Conservation (phyloP, 495 filamentous ascomycete genomes). For the Penicillium nucicola region DNA sequence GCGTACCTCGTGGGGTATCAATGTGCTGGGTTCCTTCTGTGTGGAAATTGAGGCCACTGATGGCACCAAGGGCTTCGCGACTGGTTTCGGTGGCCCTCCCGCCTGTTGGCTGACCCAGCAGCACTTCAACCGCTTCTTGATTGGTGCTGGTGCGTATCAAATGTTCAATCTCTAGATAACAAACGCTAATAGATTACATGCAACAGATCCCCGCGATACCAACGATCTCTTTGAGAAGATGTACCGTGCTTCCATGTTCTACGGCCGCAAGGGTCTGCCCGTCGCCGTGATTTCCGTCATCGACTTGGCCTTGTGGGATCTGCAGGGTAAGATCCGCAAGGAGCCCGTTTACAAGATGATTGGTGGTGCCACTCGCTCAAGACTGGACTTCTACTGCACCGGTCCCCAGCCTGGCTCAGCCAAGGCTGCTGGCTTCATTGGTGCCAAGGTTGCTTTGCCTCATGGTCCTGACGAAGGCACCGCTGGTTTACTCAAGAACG, state of each 20-base stretch:
- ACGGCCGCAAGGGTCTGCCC: constrained; percentile 86
- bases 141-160: constrained; percentile 60
- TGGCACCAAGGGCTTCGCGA: constrained; percentile 88
- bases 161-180: not conserved
- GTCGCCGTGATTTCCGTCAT: constrained; percentile 91
- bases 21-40: constrained; percentile 89
- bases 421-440: constrained; percentile 80
- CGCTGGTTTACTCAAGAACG: constrained; percentile 78
- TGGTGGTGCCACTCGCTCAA: constrained; percentile 75
- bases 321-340: constrained; percentile 81
- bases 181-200: not conserved
- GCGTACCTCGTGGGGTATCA: constrained; percentile 91
- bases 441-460: constrained; percentile 83
- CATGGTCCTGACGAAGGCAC: constrained; percentile 84
- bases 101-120: constrained; percentile 90
- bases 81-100: constrained; percentile 88
- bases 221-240: constrained; percentile 91
- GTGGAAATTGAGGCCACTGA: constrained; percentile 87
- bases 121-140: constrained; percentile 87
- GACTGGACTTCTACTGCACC: constrained; percentile 90
- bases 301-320: constrained; percentile 88
- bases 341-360: constrained; percentile 95
- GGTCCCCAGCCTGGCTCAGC: constrained; percentile 77
- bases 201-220: constrained; percentile 74
- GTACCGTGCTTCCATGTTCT: constrained; percentile 94